phyloP scores from a whole-genome alignment of 2,329 filamentous ascomycete species.

The Cytospora chrysosperma region DNA sequence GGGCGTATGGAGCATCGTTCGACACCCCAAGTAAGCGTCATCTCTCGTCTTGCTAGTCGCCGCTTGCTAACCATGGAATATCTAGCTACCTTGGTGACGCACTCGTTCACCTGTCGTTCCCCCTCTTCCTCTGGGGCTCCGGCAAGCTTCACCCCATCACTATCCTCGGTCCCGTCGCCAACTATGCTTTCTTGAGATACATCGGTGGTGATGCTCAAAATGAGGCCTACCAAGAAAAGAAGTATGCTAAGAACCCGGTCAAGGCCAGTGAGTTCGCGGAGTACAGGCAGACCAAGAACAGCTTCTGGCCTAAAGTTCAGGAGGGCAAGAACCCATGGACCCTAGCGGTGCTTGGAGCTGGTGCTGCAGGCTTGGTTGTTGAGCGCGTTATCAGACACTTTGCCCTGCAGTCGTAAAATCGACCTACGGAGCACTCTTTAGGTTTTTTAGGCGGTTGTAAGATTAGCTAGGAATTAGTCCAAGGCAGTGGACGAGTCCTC shows the following conservation, averaged over 20 bases:
- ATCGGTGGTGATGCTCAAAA: slow-evolving; percentile 57
- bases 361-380: slow-evolving; percentile 46
- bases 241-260: slow-evolving; percentile 49
- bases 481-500: neutral
- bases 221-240: slow-evolving; percentile 52
- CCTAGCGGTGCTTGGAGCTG: slow-evolving; percentile 51
- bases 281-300: slow-evolving; percentile 55
- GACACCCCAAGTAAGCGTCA: slow-evolving; percentile 59
- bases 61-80: neutral
- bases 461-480: neutral
- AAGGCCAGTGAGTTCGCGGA: slow-evolving; percentile 54
- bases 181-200: slow-evolving; percentile 58
- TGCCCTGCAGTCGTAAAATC: slow-evolving; percentile 5
- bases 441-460: neutral
- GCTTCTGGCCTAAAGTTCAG: slow-evolving; percentile 54
- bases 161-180: slow-evolving; percentile 54
- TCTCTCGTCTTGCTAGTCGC: too few species aligned
- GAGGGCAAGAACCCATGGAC: slow-evolving; percentile 57
- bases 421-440: neutral
- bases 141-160: slow-evolving; percentile 55
- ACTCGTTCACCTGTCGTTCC: slow-evolving; percentile 59
- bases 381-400: slow-evolving; percentile 35
- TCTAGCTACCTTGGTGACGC: slow-evolving; percentile 60
- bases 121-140: slow-evolving; percentile 53
- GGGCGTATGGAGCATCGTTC: slow-evolving; percentile 61